phyloP scores from a whole-genome alignment of 495 filamentous ascomycete species.

The Ascodesmis nigricans region DNA sequence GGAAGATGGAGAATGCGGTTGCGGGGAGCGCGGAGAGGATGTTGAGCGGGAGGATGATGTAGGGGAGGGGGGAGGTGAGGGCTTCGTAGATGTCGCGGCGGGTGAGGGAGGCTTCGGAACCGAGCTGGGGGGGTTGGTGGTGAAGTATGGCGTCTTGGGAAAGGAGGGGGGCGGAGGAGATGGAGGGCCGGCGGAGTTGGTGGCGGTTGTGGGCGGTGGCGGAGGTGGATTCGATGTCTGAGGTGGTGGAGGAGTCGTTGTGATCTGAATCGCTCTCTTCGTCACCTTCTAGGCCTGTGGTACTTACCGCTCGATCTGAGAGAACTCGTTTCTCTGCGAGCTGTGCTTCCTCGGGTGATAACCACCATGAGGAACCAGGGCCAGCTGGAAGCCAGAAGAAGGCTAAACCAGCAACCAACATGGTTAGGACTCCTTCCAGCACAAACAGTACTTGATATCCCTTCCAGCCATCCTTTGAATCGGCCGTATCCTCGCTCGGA shows the following conservation, averaged over 20 bases:
- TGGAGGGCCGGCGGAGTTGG: slow-evolving; percentile 25
- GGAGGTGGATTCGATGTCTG: slow-evolving; percentile 7
- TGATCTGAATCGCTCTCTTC: slow-evolving; percentile 4
- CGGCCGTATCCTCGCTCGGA: slow-evolving; percentile 7
- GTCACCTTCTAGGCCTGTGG: slow-evolving; percentile 1
- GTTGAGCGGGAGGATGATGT: slow-evolving; percentile 30
- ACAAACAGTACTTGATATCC: slow-evolving; percentile 38
- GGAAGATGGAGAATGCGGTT: slow-evolving; percentile 33
- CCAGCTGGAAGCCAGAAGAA: slow-evolving; percentile 31
- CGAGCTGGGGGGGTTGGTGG: too few species aligned
- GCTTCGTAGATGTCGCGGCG: slow-evolving; percentile 29
- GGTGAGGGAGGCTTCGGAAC: slow-evolving; percentile 24
- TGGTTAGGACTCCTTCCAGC: slow-evolving; percentile 31
- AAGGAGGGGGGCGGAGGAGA: slow-evolving; percentile 28
- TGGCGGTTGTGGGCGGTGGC: slow-evolving; percentile 23
- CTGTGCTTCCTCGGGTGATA: slow-evolving; percentile 25
- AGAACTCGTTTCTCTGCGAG: slow-evolving; percentile 26
- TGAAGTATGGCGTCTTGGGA: too few species aligned
- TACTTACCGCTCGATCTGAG: slow-evolving; percentile 12
- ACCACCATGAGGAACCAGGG: slow-evolving; percentile 34
- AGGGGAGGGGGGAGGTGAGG: slow-evolving; percentile 31
- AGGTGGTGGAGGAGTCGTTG: neutral
- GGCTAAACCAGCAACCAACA: slow-evolving; percentile 27
- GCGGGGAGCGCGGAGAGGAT: slow-evolving; percentile 32
- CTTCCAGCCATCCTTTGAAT: slow-evolving; percentile 19